Conservation (phyloP, 1,284 basidiomycete genomes). For the Ganoderma lucidum region DNA sequence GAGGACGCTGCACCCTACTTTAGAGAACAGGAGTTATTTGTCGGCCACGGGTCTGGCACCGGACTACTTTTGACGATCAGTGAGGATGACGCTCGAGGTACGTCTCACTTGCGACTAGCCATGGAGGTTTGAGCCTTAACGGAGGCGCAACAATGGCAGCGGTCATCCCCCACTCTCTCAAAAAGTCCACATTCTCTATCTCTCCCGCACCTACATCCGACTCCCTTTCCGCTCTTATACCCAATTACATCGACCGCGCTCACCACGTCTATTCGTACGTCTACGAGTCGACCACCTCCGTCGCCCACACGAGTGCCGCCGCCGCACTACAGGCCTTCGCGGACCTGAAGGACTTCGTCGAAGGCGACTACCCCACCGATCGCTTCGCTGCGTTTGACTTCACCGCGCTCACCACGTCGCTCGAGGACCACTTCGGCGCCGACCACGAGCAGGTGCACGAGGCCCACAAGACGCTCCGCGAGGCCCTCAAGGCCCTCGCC, state of each 20-base stretch:
- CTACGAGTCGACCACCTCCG: slow-evolving; percentile 42
- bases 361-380: slow-evolving; percentile 49
- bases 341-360: slow-evolving; percentile 58
- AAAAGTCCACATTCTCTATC: slow-evolving; percentile 52
- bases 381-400: slow-evolving; percentile 71
- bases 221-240: slow-evolving; percentile 58
- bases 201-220: slow-evolving; percentile 38
- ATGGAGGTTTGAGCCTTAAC: neutral
- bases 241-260: slow-evolving; percentile 65
- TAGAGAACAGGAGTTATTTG: slow-evolving; percentile 54
- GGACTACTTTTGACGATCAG: slow-evolving; percentile 65
- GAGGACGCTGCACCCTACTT: slow-evolving; percentile 47
- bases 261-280: slow-evolving; percentile 63
- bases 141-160: slow-evolving; percentile 45
- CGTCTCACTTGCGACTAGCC: slow-evolving; percentile 28
- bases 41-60: slow-evolving; percentile 61
- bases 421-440: slow-evolving; percentile 55
- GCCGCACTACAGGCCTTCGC: slow-evolving; percentile 26
- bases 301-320: neutral
- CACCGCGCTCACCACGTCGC: slow-evolving; percentile 50
- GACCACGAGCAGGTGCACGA: slow-evolving; percentile 62
- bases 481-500: slow-evolving; percentile 52
- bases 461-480: slow-evolving; percentile 53
- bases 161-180: slow-evolving; percentile 55
- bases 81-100: slow-evolving; percentile 65